Percentiles rank a stretch among this genome's conserved stretches.
Evolutionary conservation across 169 alveolate species (phyloP).

Genomic region (Plasmodium sp.): DNA sequence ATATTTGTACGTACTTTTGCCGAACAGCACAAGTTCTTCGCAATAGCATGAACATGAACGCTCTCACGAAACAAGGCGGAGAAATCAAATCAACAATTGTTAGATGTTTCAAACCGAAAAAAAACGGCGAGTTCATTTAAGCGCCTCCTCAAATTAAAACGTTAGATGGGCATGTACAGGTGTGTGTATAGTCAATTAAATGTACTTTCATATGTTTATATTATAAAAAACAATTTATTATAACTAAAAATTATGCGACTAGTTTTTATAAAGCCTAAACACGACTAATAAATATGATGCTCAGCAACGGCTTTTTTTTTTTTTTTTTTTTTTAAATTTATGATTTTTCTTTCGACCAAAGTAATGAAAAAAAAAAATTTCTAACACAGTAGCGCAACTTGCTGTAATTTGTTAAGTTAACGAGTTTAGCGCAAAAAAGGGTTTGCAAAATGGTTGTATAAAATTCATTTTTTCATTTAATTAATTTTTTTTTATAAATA

Average conservation of each 20-base stretch:
- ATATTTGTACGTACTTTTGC: neutral
- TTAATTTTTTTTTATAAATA: too few species aligned
- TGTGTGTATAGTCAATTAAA: neutral
- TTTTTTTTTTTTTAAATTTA: neutral
- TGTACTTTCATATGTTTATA: neutral
- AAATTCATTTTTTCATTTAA: too few species aligned
- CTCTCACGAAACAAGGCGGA: neutral
- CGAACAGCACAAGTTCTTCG: neutral
- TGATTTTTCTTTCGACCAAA: neutral
- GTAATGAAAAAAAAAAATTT: neutral
- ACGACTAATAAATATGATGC: neutral
- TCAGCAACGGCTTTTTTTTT: neutral
- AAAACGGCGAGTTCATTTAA: neutral
- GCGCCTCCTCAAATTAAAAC: neutral
- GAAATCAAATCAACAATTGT: neutral
- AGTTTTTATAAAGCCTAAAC: neutral
- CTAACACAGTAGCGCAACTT: neutral
- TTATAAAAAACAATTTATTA: neutral
- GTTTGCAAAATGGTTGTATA: neutral
- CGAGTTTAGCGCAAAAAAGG: neutral
- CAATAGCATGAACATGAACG: neutral
- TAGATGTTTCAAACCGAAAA: neutral
- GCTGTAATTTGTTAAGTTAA: neutral
- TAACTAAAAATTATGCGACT: neutral
- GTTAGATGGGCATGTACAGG: neutral